phyloP scores from a whole-genome alignment of 129 eudicot genomes.

The Silybum marianum region DNA sequence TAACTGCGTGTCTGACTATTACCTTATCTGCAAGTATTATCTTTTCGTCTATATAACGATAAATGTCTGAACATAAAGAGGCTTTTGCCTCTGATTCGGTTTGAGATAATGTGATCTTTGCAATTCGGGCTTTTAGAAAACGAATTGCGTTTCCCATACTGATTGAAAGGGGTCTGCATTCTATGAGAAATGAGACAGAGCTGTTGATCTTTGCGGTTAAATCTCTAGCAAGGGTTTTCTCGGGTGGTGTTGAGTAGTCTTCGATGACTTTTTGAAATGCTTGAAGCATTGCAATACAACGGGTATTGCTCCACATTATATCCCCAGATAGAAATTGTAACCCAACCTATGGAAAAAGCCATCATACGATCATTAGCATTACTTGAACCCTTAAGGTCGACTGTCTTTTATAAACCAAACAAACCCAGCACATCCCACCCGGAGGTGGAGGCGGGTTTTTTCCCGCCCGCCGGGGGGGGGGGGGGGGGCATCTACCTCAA shows the following conservation, averaged over 20 bases:
- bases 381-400: not conserved
- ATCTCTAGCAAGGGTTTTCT: constrained; percentile 69
- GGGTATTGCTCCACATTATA: constrained; percentile 67
- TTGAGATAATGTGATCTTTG: constrained; percentile 51
- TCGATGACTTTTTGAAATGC: constrained; percentile 75
- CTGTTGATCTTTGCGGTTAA: constrained; percentile 70
- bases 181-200: constrained; percentile 69
- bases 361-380: constrained; percentile 13
- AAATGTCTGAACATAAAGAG: constrained; percentile 54
- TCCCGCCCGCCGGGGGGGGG: too few species aligned
- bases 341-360: constrained; percentile 63
- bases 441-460: not conserved
- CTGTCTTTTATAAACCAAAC: too few species aligned
- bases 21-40: constrained; percentile 73
- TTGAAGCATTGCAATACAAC: constrained; percentile 89
- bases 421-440: not conserved
- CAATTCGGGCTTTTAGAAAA: constrained; percentile 64
- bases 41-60: constrained; percentile 70
- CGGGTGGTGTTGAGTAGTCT: constrained; percentile 78
- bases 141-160: constrained; percentile 97
- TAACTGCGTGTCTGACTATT: constrained; percentile 71
- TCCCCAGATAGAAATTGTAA: constrained; percentile 74
- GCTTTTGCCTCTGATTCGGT: constrained; percentile 78
- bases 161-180: constrained; percentile 90
- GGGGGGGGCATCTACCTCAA: too few species aligned